A percentile compares a stretch with the other conserved stretches of the same genome.
Conservation (phyloP, 176 grass and related monocot genomes). For the bread wheat (Triticum aestivum) region IWGSC_CS_RefSeq_v2.1 NC_057806.1:596791281-596791780, state of each 20-base stretch:
- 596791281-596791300: conserved; percentile 54
- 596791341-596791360: conserved; percentile 48
- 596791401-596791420: background rate
- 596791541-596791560: conserved; percentile 12
- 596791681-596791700: background rate
- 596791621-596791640: background rate
- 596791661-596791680: background rate
- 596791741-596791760: background rate
- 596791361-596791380: conserved; percentile 12
- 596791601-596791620: conserved; percentile 1
- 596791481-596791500: conserved; percentile 2
- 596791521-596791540: background rate
- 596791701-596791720: background rate
- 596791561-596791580: background rate
- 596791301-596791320: conserved; percentile 68
- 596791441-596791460: background rate
- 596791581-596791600: background rate
- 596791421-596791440: conserved; percentile 17
- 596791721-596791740: background rate
- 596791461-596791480: background rate
- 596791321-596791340: conserved; percentile 45
- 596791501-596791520: background rate
- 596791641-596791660: background rate
- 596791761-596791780: background rate
- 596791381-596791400: background rate